phyloP scores from a whole-genome alignment of 2,329 filamentous ascomycete genomes.

The Neobulgaria alba region DNA sequence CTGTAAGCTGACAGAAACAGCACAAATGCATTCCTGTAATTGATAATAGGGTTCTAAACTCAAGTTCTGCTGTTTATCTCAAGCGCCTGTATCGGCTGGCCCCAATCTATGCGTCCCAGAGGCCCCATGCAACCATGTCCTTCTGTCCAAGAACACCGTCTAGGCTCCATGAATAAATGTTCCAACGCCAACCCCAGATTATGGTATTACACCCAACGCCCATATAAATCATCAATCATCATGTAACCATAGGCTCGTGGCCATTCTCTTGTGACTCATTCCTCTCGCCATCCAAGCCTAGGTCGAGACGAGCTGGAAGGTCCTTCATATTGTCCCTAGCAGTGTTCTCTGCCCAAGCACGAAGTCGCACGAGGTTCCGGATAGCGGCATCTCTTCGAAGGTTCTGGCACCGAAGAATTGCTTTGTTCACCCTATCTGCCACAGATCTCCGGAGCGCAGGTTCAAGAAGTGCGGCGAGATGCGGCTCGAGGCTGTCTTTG shows the following conservation, averaged over 20 bases:
- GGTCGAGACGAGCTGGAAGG: conserved; percentile 23
- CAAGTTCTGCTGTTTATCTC: too few relatives aligned
- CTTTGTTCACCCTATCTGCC: conserved; percentile 83
- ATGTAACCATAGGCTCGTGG: conserved; percentile 27
- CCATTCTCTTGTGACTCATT: conserved; percentile 16
- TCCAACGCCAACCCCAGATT: not conserved
- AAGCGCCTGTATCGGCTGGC: too few relatives aligned
- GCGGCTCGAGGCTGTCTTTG: conserved; percentile 66
- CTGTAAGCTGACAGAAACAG: too few relatives aligned
- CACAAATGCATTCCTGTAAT: too few relatives aligned
- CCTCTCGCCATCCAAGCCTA: conserved; percentile 24
- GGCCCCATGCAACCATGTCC: not conserved
- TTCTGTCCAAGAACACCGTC: too few relatives aligned
- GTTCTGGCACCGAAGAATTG: conserved; percentile 68
- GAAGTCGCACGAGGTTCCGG: conserved; percentile 68
- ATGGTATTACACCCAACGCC: conserved; percentile 1
- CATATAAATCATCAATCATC: conserved; percentile 5
- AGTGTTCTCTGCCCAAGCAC: conserved; percentile 68
- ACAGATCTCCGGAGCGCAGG: conserved; percentile 73
- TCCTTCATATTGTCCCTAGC: conserved; percentile 29
- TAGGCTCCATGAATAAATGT: too few relatives aligned
- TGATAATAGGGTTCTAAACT: too few relatives aligned
- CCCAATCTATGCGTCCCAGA: too few relatives aligned
- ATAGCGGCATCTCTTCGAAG: conserved; percentile 73
- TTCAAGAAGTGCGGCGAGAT: conserved; percentile 68